These are phyloP conservation scores for Phlyctochytrium arcticum DNA, from an alignment of 192 early-diverging fungal genomes.

Conservation along the genomic window DNA sequence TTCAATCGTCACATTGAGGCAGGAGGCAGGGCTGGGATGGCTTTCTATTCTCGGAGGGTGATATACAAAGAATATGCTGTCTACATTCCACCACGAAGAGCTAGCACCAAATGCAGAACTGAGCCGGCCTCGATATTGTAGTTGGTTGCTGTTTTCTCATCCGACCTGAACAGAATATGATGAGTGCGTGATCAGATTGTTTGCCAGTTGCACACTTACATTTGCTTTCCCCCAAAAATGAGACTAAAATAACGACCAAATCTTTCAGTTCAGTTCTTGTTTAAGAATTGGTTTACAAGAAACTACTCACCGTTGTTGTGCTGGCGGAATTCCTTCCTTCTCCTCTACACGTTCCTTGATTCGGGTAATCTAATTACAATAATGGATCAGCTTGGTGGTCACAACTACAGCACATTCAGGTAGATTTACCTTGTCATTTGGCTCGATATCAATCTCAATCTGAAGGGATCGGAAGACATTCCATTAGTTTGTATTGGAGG, in stretches of 20 bases:
- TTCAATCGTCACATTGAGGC: no score
- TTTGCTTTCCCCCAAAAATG: constrained; percentile 92
- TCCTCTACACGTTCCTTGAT: constrained; percentile 93
- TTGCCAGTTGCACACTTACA: constrained; percentile 51
- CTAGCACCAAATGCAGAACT: constrained; percentile 89
- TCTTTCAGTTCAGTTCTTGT: no score
- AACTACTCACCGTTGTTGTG: constrained; percentile 78
- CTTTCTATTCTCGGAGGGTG: no score
- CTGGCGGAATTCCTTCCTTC: constrained; percentile 96
- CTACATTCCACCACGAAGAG: constrained; percentile 94
- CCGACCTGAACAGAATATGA: constrained; percentile 51
- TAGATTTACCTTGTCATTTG: constrained; percentile 55
- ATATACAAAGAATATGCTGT: no score
- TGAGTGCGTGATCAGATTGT: background rate
- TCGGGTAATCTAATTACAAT: constrained; percentile 53
- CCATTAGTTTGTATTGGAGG: background rate
- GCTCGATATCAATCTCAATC: constrained; percentile 90
- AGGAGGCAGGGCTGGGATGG: no score
- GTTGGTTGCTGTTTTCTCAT: constrained; percentile 67
- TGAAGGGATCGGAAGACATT: constrained; percentile 23
- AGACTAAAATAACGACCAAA: no score
- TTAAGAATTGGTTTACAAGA: no score
- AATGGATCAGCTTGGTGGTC: background rate
- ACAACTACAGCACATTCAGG: background rate
- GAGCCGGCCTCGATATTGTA: constrained; percentile 73